Conservation (phyloP, 192 early-diverging fungal genomes). For the Allomyces macrogynus region DNA sequence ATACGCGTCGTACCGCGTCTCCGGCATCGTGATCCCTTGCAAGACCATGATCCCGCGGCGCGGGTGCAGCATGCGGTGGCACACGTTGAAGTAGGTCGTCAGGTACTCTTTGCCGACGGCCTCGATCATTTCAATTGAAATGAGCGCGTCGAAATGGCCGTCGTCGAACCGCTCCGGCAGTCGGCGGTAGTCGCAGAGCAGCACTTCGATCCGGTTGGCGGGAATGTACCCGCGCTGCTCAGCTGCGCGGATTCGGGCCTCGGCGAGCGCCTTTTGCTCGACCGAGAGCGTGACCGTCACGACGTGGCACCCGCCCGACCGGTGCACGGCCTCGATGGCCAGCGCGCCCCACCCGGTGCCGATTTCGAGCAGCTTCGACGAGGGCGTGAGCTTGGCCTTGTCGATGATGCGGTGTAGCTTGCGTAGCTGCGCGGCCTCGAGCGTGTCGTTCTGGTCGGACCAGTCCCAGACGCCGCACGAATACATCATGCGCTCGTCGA, state of each 20-base stretch:
- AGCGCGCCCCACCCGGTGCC: conserved; percentile 57
- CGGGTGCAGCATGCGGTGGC: conserved; percentile 32
- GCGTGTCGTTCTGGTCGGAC: conserved; percentile 18
- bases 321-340: conserved; percentile 37
- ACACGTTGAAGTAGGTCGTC: conserved; percentile 34
- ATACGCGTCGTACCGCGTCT: conserved; percentile 38
- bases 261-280: conserved; percentile 43
- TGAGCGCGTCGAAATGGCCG: conserved; percentile 45
- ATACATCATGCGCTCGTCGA: conserved; percentile 49
- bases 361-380: conserved; percentile 45
- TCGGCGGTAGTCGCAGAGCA: conserved; percentile 46
- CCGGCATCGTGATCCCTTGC: conserved; percentile 52
- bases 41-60: conserved; percentile 29
- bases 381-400: conserved; percentile 22
- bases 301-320: conserved; percentile 28
- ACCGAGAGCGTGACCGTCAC: conserved; percentile 39
- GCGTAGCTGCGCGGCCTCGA: conserved; percentile 39
- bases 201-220: conserved; percentile 27
- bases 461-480: conserved; percentile 44
- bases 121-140: conserved; percentile 55
- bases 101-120: conserved; percentile 48
- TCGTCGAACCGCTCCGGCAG: conserved; percentile 14
- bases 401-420: conserved; percentile 40
- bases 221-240: conserved; percentile 8
- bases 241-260: conserved; percentile 32